phyloP scores from a whole-genome alignment of 78 protist genomes.

The Tieghemostelium lacteum region DNA sequence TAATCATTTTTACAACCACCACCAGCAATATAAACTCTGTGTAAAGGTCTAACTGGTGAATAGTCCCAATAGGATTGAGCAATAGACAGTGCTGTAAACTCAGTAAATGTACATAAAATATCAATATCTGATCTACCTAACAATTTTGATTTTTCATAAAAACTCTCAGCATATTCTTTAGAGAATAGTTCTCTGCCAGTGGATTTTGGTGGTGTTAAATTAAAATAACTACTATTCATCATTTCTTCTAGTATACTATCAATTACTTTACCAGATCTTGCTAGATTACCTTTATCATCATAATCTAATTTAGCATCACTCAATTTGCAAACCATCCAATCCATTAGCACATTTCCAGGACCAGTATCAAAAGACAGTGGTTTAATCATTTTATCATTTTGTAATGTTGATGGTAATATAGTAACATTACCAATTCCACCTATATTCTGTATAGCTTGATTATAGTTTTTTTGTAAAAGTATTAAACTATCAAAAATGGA shows the following conservation, averaged over 20 bases:
- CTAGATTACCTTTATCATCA: slow-evolving; percentile 64
- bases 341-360: slow-evolving; percentile 72
- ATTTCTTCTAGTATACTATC: neutral
- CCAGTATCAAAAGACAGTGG: slow-evolving; percentile 70
- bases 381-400: neutral
- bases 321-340: slow-evolving; percentile 26
- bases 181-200: slow-evolving; percentile 75
- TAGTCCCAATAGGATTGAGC: neutral
- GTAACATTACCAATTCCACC: slow-evolving; percentile 82
- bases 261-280: neutral
- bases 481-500: slow-evolving; percentile 21
- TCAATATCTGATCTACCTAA: neutral
- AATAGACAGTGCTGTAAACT: neutral
- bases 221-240: neutral
- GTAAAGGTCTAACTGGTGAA: neutral
- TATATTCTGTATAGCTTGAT: slow-evolving; percentile 21
- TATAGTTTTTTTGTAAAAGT: neutral
- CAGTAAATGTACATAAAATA: neutral
- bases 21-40: neutral
- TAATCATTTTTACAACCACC: neutral
- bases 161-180: neutral
- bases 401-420: slow-evolving; percentile 6
- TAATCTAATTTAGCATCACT: neutral
- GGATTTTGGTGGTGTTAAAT: slow-evolving; percentile 48
- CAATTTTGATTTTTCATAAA: neutral